Evolutionary conservation across 208 protist genomes (phyloP).

Genomic region (Acanthamoeba rhysodes): DNA sequence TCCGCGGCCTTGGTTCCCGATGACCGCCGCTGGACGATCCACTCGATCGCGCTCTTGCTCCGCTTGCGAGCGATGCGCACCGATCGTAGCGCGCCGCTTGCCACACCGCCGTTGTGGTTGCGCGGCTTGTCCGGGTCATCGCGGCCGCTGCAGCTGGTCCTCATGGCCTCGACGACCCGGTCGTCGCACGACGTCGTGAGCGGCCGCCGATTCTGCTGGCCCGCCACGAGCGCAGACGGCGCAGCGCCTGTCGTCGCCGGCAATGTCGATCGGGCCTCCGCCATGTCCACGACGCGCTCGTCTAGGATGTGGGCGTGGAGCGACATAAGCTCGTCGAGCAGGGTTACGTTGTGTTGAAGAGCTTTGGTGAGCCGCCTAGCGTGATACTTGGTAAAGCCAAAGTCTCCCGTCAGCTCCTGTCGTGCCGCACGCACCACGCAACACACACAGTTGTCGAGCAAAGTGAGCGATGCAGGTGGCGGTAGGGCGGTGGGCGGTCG

Average conservation of each 20-base stretch:
- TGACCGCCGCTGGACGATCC: neutral
- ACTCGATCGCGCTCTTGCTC: neutral
- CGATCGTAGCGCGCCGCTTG: neutral
- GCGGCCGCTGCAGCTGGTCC: too few relatives aligned
- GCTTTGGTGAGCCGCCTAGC: neutral
- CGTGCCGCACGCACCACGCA: neutral
- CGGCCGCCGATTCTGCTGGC: too few relatives aligned
- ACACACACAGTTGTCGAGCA: neutral
- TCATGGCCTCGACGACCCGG: too few relatives aligned
- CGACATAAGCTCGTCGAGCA: too few relatives aligned
- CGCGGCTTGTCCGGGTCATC: neutral
- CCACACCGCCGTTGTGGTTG: neutral
- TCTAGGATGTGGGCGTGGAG: too few relatives aligned
- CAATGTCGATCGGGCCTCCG: too few relatives aligned
- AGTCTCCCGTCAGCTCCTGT: neutral
- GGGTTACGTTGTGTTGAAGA: neutral
- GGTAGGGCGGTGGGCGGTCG: neutral
- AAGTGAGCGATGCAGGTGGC: neutral
- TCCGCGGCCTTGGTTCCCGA: neutral
- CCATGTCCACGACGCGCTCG: too few relatives aligned
- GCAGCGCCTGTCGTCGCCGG: too few relatives aligned
- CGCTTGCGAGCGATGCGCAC: neutral
- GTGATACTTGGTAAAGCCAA: slow-evolving; percentile 25
- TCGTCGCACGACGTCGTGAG: too few relatives aligned
- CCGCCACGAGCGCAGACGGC: too few relatives aligned